phyloP scores from a whole-genome alignment of 1,284 basidiomycete species.

The Cerioporus squamosus region DNA sequence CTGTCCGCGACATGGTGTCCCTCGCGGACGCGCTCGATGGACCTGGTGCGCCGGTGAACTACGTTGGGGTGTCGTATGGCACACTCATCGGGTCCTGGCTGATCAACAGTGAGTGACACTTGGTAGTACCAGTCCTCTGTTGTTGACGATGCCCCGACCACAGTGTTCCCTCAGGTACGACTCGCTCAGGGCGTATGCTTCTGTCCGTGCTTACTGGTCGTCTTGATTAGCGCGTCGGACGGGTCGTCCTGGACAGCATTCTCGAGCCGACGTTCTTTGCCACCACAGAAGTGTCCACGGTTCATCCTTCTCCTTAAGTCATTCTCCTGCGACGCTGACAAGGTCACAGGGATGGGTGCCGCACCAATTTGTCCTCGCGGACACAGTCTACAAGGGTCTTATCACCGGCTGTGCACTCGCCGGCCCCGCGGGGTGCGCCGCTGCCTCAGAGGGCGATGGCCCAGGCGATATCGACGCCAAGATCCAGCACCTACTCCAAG shows the following conservation, averaged over 20 bases:
- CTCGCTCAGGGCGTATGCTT: neutral
- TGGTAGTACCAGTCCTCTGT: neutral
- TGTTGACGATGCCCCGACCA: neutral
- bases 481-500: constrained; percentile 6
- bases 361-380: neutral
- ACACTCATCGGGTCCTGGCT: constrained; percentile 19
- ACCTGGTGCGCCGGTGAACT: constrained; percentile 14
- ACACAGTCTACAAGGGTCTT: constrained; percentile 14
- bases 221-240: constrained; percentile 15
- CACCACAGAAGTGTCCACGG: neutral
- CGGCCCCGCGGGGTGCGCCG: constrained; percentile 4
- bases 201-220: neutral
- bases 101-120: constrained; percentile 17
- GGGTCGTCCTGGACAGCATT: constrained; percentile 15
- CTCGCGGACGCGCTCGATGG: constrained; percentile 23
- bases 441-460: neutral
- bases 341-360: neutral
- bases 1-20: constrained; percentile 19
- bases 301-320: neutral
- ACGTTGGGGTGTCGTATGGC: constrained; percentile 17
- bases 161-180: constrained; percentile 22
- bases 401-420: constrained; percentile 20
- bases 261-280: constrained; percentile 1
- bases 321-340: neutral
- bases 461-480: neutral